phyloP scores from a whole-genome alignment of 176 grass and related monocot genomes.

The Elymus sibiricus region DNA sequence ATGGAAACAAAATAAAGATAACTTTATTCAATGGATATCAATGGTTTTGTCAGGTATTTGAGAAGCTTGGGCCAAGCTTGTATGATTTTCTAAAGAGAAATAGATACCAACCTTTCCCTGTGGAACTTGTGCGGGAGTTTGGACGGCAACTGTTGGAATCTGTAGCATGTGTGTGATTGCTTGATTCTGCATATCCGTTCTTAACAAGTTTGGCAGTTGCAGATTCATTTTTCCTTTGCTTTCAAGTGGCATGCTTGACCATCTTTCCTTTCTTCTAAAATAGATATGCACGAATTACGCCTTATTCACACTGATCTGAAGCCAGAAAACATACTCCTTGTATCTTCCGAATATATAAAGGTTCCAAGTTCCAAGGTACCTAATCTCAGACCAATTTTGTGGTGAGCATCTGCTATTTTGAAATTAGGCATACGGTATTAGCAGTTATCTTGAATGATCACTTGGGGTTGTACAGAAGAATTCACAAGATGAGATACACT shows the following conservation, averaged over 20 bases:
- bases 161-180: slow-evolving; percentile 96
- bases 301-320: slow-evolving; percentile 99
- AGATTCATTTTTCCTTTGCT: slow-evolving; percentile 42
- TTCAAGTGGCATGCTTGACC: slow-evolving; percentile 34
- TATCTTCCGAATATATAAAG: slow-evolving; percentile 85
- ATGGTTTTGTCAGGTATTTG: slow-evolving; percentile 99
- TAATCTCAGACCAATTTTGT: slow-evolving; percentile 38
- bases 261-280: slow-evolving; percentile 48
- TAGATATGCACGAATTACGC: slow-evolving; percentile 93
- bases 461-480: slow-evolving; percentile 83
- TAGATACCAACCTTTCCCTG: slow-evolving; percentile 97
- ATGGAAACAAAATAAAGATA: slow-evolving; percentile 54
- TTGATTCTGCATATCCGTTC: slow-evolving; percentile 57
- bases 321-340: slow-evolving; percentile 98
- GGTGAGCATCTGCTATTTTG: slow-evolving; percentile 34
- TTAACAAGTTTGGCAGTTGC: slow-evolving; percentile 44
- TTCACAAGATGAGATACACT: slow-evolving; percentile 68
- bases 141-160: slow-evolving; percentile 98
- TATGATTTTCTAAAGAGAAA: slow-evolving; percentile 99
- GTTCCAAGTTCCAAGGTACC: slow-evolving; percentile 78
- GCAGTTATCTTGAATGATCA: slow-evolving; percentile 52
- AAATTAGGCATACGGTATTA: slow-evolving; percentile 35
- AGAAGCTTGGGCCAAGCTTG: slow-evolving; percentile 99
- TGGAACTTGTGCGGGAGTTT: slow-evolving; percentile 99
- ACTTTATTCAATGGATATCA: slow-evolving; percentile 76